Conservation (phyloP, 306 rosid species). For the Cucumis hystrix region DNA sequence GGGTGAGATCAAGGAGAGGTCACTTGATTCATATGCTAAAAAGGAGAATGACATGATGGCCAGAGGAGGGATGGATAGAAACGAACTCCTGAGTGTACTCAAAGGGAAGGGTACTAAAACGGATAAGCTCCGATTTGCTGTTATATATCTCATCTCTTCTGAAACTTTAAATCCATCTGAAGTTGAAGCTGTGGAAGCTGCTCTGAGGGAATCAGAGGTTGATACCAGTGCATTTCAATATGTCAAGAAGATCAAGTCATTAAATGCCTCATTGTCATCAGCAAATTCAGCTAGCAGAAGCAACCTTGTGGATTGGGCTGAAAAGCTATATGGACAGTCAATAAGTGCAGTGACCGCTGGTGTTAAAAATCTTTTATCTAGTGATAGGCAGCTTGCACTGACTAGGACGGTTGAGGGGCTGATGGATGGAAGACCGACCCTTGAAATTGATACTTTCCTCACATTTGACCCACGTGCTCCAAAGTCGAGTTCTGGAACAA, state of each 20-base stretch:
- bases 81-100: conserved; percentile 59
- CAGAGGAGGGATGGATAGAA: conserved; percentile 72
- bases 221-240: conserved; percentile 89
- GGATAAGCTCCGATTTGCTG: conserved; percentile 92
- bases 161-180: conserved; percentile 71
- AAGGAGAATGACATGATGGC: conserved; percentile 95
- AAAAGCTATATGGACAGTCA: conserved; percentile 89
- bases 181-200: conserved; percentile 83
- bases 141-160: conserved; percentile 74
- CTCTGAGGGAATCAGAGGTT: conserved; percentile 72
- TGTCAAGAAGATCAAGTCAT: conserved; percentile 85
- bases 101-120: conserved; percentile 73
- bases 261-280: conserved; percentile 69
- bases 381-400: conserved; percentile 84
- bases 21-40: conserved; percentile 85
- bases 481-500: conserved; percentile 63
- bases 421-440: conserved; percentile 89
- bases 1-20: conserved; percentile 92
- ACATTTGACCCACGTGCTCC: conserved; percentile 89
- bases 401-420: conserved; percentile 88
- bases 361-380: conserved; percentile 77
- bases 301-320: conserved; percentile 98
- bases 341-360: conserved; percentile 95
- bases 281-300: conserved; percentile 93
- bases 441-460: conserved; percentile 71